Percentiles rank a stretch among this genome's conserved stretches.
Evolutionary conservation across 768 basidiomycete genomes (phyloP).

Genomic region (Hygrocybe punicea): DNA sequence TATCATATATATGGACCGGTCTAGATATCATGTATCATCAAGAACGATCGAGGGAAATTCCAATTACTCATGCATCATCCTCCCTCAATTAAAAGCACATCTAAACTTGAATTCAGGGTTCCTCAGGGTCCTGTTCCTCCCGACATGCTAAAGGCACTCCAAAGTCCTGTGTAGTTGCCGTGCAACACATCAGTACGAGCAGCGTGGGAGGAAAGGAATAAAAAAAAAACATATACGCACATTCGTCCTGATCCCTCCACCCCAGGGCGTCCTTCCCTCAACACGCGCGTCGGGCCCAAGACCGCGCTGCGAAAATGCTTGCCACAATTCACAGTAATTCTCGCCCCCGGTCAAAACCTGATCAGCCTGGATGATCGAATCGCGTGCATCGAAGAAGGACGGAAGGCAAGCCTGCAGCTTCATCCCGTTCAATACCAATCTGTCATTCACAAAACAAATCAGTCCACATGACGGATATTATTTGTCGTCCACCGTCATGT

Average conservation of each 20-base stretch:
- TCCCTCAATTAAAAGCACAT: too few species aligned
- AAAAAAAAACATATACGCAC: conserved; percentile 31
- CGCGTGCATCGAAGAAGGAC: conserved; percentile 83
- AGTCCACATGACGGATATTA: background rate
- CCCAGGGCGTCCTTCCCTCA: conserved; percentile 82
- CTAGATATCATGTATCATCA: too few species aligned
- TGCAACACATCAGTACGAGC: background rate
- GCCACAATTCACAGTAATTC: conserved; percentile 87
- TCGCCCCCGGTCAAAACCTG: conserved; percentile 86
- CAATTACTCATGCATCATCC: too few species aligned
- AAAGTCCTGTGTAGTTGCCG: too few species aligned
- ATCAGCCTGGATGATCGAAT: conserved; percentile 90
- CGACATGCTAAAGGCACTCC: conserved; percentile 2
- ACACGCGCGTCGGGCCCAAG: conserved; percentile 76
- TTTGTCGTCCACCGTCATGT: too few species aligned
- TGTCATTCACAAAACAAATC: conserved; percentile 15
- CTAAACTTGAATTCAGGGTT: background rate
- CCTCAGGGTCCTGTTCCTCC: background rate
- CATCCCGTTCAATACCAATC: conserved; percentile 87
- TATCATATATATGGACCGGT: too few species aligned
- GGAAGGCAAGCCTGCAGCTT: conserved; percentile 93
- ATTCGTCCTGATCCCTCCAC: conserved; percentile 79
- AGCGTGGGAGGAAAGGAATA: background rate
- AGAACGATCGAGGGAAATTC: too few species aligned
- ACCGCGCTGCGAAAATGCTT: conserved; percentile 77